Percentiles rank a stretch among this genome's conserved stretches.
Conservation (phyloP, 306 rosid genomes). For the Biancaea sappan region DNA sequence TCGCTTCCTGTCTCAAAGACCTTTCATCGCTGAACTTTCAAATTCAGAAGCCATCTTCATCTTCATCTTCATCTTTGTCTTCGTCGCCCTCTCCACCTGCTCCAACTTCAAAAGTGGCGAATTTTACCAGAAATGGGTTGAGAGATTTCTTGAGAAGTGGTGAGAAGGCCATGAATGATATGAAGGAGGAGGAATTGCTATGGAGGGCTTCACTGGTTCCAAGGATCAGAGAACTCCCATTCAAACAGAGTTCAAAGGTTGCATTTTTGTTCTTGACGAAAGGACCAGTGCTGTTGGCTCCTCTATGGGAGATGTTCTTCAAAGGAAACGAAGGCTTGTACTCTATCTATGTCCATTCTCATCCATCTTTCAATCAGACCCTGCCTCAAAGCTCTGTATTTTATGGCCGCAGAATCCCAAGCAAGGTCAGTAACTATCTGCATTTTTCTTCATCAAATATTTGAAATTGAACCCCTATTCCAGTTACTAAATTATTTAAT, state of each 20-base stretch:
- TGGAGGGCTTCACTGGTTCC: constrained; percentile 70
- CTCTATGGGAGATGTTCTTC: constrained; percentile 63
- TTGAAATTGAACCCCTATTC: not conserved
- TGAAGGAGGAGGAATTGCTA: constrained; percentile 57
- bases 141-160: not conserved
- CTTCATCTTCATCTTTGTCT: not conserved
- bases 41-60: not conserved
- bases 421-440: constrained; percentile 53
- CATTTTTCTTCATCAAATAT: too few relatives aligned
- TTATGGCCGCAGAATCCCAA: constrained; percentile 56
- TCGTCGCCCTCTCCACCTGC: not conserved
- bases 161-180: constrained; percentile 40
- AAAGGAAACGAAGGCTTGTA: constrained; percentile 45
- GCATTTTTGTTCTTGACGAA: constrained; percentile 65
- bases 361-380: constrained; percentile 41
- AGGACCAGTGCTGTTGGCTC: constrained; percentile 52
- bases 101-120: not conserved
- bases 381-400: constrained; percentile 42
- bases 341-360: constrained; percentile 59
- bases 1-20: constrained; percentile 38
- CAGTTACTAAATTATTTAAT: not conserved
- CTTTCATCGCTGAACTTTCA: constrained; percentile 27
- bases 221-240: constrained; percentile 27
- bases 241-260: constrained; percentile 42
- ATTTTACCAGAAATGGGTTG: not conserved